A percentile compares a stretch with the other conserved stretches of the same genome.
These are phyloP conservation scores for Cytospora piceicola DNA, from an alignment of 2,329 filamentous ascomycete species.

Conservation along the genomic window DNA sequence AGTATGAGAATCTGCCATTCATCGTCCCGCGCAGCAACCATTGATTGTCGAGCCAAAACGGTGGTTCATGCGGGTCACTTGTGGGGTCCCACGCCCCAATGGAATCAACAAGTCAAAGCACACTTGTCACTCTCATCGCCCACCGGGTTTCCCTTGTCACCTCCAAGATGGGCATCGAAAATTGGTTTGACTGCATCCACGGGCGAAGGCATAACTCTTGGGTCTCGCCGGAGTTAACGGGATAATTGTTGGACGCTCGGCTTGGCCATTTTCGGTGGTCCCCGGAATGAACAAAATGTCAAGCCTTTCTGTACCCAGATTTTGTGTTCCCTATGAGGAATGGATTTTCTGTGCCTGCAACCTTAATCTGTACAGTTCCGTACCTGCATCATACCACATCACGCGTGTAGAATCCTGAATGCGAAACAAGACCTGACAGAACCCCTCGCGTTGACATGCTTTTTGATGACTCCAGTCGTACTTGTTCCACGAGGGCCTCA, in stretches of 20 bases:
- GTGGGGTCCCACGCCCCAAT: no score
- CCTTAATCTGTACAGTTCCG: neutral
- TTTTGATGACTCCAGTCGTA: conserved; percentile 8
- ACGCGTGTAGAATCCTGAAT: neutral
- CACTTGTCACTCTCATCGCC: no score
- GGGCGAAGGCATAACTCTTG: neutral
- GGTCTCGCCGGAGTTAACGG: neutral
- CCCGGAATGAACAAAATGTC: conserved; percentile 12
- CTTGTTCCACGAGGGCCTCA: conserved; percentile 9
- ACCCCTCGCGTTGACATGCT: conserved; percentile 11
- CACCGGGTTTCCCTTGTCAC: neutral
- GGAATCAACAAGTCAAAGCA: neutral
- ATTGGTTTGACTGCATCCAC: neutral
- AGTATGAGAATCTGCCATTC: neutral
- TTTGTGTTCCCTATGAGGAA: conserved; percentile 15
- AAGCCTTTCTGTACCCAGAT: conserved; percentile 21
- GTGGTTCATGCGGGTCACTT: neutral
- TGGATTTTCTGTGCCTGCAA: conserved; percentile 17
- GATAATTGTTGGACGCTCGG: neutral
- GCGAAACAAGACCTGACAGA: neutral
- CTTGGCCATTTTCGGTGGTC: conserved; percentile 16
- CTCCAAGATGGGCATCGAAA: neutral
- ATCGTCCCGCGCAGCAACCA: neutral
- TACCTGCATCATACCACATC: conserved; percentile 18
- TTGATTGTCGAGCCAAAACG: neutral